phyloP scores from a whole-genome alignment of 345 rosid species.

The Murraya koenigii region DNA sequence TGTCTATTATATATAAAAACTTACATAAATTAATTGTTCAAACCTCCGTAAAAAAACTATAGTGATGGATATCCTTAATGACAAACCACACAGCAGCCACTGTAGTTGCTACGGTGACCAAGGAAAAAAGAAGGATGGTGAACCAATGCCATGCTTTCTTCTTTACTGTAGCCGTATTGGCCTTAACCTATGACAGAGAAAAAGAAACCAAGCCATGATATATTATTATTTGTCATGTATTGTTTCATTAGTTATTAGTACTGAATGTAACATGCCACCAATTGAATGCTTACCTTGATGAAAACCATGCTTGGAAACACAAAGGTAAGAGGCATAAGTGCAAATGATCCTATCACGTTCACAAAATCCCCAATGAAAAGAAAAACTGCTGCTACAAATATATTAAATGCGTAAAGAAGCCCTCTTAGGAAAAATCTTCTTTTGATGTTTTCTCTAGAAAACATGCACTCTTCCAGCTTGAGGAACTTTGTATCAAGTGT shows the following conservation, averaged over 20 bases:
- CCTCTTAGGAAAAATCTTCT: slow-evolving; percentile 20
- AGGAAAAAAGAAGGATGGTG: slow-evolving; percentile 19
- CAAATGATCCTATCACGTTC: slow-evolving; percentile 32
- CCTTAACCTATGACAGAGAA: slow-evolving; percentile 18
- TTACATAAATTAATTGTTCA: not conserved
- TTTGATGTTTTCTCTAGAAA: slow-evolving; percentile 18
- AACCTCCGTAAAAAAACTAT: slow-evolving; percentile 26
- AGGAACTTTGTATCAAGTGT: slow-evolving; percentile 32
- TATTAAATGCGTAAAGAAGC: slow-evolving; percentile 9
- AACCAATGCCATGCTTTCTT: slow-evolving; percentile 31
- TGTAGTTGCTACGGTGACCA: slow-evolving; percentile 22
- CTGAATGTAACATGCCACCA: not conserved
- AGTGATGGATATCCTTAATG: slow-evolving; percentile 10
- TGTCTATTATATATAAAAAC: not conserved
- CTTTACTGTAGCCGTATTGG: slow-evolving; percentile 18
- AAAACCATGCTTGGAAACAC: not conserved
- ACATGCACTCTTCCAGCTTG: slow-evolving; percentile 18
- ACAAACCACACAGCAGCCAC: slow-evolving; percentile 21
- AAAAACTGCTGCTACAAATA: slow-evolving; percentile 30
- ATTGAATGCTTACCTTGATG: not conserved
- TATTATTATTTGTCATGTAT: not conserved
- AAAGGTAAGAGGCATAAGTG: slow-evolving; percentile 10
- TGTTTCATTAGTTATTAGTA: not conserved
- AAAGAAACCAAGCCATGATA: not conserved
- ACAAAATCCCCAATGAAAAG: slow-evolving; percentile 45